Percentiles rank a stretch among this genome's conserved stretches.
Evolutionary conservation across 2,329 filamentous ascomycete species (phyloP).

Genomic region (Penicillium crustosum): DNA sequence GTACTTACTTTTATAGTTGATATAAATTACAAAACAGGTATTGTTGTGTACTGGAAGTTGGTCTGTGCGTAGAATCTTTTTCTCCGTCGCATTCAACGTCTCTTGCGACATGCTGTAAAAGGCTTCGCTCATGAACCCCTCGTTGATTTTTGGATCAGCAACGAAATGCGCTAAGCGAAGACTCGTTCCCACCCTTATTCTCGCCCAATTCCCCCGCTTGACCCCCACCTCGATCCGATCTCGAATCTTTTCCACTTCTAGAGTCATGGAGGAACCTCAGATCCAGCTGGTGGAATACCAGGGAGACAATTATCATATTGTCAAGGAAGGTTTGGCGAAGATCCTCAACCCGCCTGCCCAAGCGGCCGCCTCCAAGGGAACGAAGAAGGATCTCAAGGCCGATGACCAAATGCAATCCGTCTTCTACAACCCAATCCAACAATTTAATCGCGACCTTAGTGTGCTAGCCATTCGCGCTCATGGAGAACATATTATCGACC

Average conservation of each 20-base stretch:
- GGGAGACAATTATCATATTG: slow-evolving; percentile 57
- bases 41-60: slow-evolving; percentile 3
- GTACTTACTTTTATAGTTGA: neutral
- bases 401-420: slow-evolving; percentile 71
- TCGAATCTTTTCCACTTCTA: slow-evolving; percentile 12
- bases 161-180: slow-evolving; percentile 14
- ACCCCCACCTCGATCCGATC: neutral
- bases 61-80: slow-evolving; percentile 26
- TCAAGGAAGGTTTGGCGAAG: slow-evolving; percentile 67
- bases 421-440: slow-evolving; percentile 98
- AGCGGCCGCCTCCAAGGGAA: slow-evolving; percentile 42
- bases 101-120: slow-evolving; percentile 10
- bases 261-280: slow-evolving; percentile 24
- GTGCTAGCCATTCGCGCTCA: slow-evolving; percentile 90
- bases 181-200: neutral
- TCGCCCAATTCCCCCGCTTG: slow-evolving; percentile 3
- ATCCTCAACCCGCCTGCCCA: slow-evolving; percentile 62
- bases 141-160: slow-evolving; percentile 4
- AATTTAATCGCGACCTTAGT: slow-evolving; percentile 95
- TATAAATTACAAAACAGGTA: slow-evolving; percentile 7
- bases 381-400: slow-evolving; percentile 47
- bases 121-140: slow-evolving; percentile 18
- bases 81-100: slow-evolving; percentile 12
- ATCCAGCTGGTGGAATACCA: slow-evolving; percentile 43
- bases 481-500: slow-evolving; percentile 64